Evolutionary conservation across 306 rosid genomes (phyloP), one percentile per base, ranked within the genome.

Genomic region (Quercus variabilis): DNA sequence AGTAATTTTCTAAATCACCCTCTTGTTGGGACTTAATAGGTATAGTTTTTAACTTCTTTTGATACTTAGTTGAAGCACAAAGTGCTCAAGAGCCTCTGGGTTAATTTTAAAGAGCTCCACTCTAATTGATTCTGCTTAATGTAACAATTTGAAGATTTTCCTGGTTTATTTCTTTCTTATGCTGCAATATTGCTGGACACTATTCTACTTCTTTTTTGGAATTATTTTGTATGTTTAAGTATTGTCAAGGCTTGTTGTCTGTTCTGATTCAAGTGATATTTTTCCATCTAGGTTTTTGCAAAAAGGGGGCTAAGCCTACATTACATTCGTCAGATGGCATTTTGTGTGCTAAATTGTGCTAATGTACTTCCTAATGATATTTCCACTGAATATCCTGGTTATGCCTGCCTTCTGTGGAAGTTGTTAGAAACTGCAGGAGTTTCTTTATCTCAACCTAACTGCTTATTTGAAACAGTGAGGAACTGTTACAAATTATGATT

Each of bases 341-440:
- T 82, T 6, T 91, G 74, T 81, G 87, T 91, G 88, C 88, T 89
- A 77, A 87, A 86, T 79, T 85, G 86, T 77, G 89, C 84, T 81
- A 80, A 76, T 81, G 79, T 83, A 71, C 97, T 95, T 49, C 94
- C 99, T 12, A 89, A 83, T 79, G 88, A 91, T 85, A 82, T 91
- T 74, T 87, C 98, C 21, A 83, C 81, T 55, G 94, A 91, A 74
- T 85, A 89, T 78, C 98, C 99, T 80, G 86, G 92, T 79, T 89
- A 91, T 87, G 99, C 96, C 71, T 95, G 99, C 86, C 92, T 95
- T 77, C 91, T 95, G 83, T 97, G 98, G 79, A 95, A 92, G 86
- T 78, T 92, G 69, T 79, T 93, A 72, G 97, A 95, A 90, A 85
- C 90, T 80, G 89, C 93, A 28, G 91, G 93, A 70, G 78, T 85